Evolutionary conservation across 768 basidiomycete genomes (phyloP), one percentile per base, ranked within the genome.

Genomic region (Lactarius hatsudake): DNA sequence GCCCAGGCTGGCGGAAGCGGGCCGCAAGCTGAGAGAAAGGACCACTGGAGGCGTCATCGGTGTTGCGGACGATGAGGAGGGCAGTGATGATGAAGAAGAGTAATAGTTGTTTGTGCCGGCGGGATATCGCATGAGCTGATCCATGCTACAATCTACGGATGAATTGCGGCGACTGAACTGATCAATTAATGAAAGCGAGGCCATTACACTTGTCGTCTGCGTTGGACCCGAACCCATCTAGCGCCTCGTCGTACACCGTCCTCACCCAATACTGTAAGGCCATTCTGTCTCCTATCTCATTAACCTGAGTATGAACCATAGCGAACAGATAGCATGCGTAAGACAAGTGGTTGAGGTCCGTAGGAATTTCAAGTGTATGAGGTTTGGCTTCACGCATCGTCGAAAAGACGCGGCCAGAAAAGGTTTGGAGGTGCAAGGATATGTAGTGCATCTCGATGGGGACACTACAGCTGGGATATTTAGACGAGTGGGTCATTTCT

Each of bases 1-100:
- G 0, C 78, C 83, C 8, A 93, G 96, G 76, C 79, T 99, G 38
- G 81, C 83, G 20, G 85, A 86, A 68, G 87, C 89, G 3, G 94
- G 94, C 0, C 84, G 82, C 70, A 80, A 79, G 12, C 68, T 95
- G 51, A 86, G 82, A 74, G 91, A 91, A 73, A 88, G 82, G 72
- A 80, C 81, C 42, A 80, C 83, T 5, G 87, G 84, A 3, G 90
- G 88, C n/a, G 79, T 93, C 10, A 79, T 92, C 57, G 88, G 89
- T 32, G 83, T 93, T 28, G 82, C 76, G 2, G 84, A 80, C 66
- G 91, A 94, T 63, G 84, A 86, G 30, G 93, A 94, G 74, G 88
- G 83, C 64, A 85, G 81, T 2, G 81, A 78, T 2, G 86, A 78
- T 15, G 83, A 78, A 12, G 82, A 75, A 6, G 80, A 78, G 36